Conservation (phyloP, 1,284 basidiomycete species). For the Ceratobasidium papillatum region DNA sequence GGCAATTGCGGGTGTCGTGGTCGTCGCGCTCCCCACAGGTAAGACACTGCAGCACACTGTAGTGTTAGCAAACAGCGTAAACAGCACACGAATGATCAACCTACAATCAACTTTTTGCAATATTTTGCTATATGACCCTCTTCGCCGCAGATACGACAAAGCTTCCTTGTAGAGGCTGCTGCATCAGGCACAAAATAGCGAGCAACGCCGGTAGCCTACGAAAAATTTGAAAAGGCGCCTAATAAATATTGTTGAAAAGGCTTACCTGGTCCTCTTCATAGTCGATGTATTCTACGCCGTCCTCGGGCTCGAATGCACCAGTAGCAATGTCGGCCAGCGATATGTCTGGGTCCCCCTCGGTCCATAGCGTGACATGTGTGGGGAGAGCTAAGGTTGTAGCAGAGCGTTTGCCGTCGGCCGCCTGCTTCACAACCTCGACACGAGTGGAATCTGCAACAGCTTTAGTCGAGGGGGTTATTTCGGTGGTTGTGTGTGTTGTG, state of each 20-base stretch:
- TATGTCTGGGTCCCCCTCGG: slow-evolving; percentile 16
- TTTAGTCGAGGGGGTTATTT: not conserved
- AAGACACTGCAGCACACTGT: slow-evolving; percentile 30
- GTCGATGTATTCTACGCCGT: slow-evolving; percentile 29
- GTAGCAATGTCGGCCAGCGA: slow-evolving; percentile 12
- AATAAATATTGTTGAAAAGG: not conserved
- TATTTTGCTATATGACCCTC: slow-evolving; percentile 37
- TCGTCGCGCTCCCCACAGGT: slow-evolving; percentile 41
- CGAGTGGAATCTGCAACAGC: not conserved
- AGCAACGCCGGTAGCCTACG: slow-evolving; percentile 21
- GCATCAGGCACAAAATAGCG: slow-evolving; percentile 27
- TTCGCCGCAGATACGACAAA: slow-evolving; percentile 40
- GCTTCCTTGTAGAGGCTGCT: not conserved
- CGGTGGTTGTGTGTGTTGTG: not conserved
- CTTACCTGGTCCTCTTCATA: slow-evolving; percentile 30
- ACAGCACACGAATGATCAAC: not conserved
- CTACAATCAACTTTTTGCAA: slow-evolving; percentile 42
- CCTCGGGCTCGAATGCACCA: not conserved
- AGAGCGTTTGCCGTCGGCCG: not conserved
- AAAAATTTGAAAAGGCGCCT: not conserved
- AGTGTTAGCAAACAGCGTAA: not conserved
- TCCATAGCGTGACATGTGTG: slow-evolving; percentile 28
- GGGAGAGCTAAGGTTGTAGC: slow-evolving; percentile 7
- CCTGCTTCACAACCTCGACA: not conserved
- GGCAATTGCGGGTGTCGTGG: slow-evolving; percentile 40